Conservation (phyloP, 768 basidiomycete species). For the Macrolepiota albuminosa region DNA sequence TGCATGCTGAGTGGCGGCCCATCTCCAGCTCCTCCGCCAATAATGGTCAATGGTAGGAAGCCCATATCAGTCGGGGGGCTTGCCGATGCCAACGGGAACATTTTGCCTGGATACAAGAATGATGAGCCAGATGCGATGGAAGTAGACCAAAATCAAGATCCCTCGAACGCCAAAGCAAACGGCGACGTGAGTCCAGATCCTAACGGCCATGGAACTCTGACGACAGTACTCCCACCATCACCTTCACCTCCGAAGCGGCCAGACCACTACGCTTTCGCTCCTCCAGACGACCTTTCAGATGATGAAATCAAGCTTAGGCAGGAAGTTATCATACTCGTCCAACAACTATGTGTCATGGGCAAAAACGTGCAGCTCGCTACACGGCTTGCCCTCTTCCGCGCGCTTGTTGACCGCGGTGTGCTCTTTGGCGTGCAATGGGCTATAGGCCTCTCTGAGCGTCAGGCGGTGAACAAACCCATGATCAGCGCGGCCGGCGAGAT, state of each 20-base stretch:
- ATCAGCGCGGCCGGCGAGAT: slow-evolving; percentile 85
- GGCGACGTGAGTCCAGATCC: slow-evolving; percentile 17
- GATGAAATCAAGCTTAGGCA: slow-evolving; percentile 54
- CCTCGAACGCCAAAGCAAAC: slow-evolving; percentile 26
- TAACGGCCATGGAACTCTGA: slow-evolving; percentile 19
- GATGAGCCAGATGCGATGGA: slow-evolving; percentile 33
- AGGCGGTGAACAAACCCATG: slow-evolving; percentile 46
- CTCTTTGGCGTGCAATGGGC: slow-evolving; percentile 94
- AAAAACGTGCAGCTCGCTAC: slow-evolving; percentile 93
- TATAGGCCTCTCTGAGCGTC: slow-evolving; percentile 60
- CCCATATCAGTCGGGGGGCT: slow-evolving; percentile 30
- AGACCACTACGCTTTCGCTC: slow-evolving; percentile 46
- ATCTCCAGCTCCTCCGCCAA: slow-evolving; percentile 18
- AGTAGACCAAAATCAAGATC: slow-evolving; percentile 27
- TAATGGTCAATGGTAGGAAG: slow-evolving; percentile 19
- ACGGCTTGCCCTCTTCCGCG: slow-evolving; percentile 80
- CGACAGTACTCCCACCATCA: not conserved
- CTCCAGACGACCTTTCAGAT: slow-evolving; percentile 51
- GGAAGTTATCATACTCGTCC: slow-evolving; percentile 83
- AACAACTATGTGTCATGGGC: slow-evolving; percentile 91
- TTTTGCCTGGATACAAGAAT: slow-evolving; percentile 20
- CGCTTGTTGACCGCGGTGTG: slow-evolving; percentile 83
- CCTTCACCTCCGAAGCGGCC: slow-evolving; percentile 17
- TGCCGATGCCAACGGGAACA: slow-evolving; percentile 22
- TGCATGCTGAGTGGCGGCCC: slow-evolving; percentile 48